Evolutionary conservation across 192 early-diverging fungal species (phyloP).

Genomic region (Phycomyces blakesleeanus): DNA sequence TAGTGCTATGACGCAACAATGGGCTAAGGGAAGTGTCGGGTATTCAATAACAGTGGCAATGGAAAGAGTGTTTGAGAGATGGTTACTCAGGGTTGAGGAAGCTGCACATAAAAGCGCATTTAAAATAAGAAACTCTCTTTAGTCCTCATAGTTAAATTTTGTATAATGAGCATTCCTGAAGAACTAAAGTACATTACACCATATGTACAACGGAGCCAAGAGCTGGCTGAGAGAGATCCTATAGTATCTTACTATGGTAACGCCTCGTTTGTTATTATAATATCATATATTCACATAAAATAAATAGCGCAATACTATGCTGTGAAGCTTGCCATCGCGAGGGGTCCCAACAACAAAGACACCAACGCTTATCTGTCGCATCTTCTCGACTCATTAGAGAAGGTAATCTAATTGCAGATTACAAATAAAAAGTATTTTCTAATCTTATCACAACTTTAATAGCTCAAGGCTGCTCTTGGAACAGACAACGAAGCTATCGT

Average conservation of each 20-base stretch:
- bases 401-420: slow-evolving; percentile 51
- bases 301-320: slow-evolving; percentile 77
- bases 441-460: too few species aligned
- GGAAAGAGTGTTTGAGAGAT: too few species aligned
- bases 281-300: not conserved
- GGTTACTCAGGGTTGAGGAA: too few species aligned
- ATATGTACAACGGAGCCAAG: slow-evolving; percentile 79
- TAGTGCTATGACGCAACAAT: too few species aligned
- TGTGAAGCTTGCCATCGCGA: slow-evolving; percentile 68
- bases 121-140: too few species aligned
- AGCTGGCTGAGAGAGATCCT: slow-evolving; percentile 78
- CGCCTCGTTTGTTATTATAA: slow-evolving; percentile 9
- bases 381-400: slow-evolving; percentile 80
- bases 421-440: too few species aligned
- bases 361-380: slow-evolving; percentile 58
- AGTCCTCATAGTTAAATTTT: too few species aligned
- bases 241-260: slow-evolving; percentile 92
- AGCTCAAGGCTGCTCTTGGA: slow-evolving; percentile 69
- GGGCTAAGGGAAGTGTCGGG: too few species aligned
- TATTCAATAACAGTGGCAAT: too few species aligned
- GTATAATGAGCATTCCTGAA: slow-evolving; percentile 44
- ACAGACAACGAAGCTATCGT: slow-evolving; percentile 62
- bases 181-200: slow-evolving; percentile 66
- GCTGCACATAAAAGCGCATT: too few species aligned
- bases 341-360: slow-evolving; percentile 48